phyloP scores from a whole-genome alignment of 2,329 filamentous ascomycete species.

The Cladophialophora exuberans region DNA sequence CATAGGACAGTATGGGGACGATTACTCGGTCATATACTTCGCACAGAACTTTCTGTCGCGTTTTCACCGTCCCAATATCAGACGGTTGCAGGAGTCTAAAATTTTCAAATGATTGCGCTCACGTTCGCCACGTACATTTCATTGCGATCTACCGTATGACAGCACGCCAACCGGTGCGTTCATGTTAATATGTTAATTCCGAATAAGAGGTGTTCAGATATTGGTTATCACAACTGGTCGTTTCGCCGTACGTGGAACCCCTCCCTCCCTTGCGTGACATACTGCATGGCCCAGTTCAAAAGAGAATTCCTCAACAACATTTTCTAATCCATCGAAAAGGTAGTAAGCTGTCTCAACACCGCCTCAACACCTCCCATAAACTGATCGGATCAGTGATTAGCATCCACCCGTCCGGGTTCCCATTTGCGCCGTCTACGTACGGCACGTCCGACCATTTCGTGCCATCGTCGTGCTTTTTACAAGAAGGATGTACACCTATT shows the following conservation, averaged over 20 bases:
- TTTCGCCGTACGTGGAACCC: too few relatives aligned
- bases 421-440: neutral
- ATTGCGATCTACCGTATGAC: too few relatives aligned
- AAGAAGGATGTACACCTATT: conserved; percentile 22
- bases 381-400: conserved; percentile 12
- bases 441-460: conserved; percentile 7
- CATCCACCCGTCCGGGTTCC: neutral
- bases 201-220: too few relatives aligned
- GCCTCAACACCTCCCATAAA: conserved; percentile 6
- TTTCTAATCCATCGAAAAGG: neutral
- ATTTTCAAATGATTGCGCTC: neutral
- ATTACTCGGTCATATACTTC: conserved; percentile 35
- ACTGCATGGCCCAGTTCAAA: too few relatives aligned
- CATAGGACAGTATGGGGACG: conserved; percentile 53
- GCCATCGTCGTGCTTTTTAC: neutral
- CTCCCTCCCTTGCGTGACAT: too few relatives aligned
- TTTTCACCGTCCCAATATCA: conserved; percentile 16
- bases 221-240: too few relatives aligned
- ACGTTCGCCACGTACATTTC: neutral
- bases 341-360: too few relatives aligned
- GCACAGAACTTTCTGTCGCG: conserved; percentile 21
- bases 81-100: conserved; percentile 2
- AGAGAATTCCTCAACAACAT: too few relatives aligned
- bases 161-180: too few relatives aligned
- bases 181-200: too few relatives aligned